These are phyloP conservation scores for Agaricus subrufescens DNA, from an alignment of 768 basidiomycete species.

Conservation along the genomic window DNA sequence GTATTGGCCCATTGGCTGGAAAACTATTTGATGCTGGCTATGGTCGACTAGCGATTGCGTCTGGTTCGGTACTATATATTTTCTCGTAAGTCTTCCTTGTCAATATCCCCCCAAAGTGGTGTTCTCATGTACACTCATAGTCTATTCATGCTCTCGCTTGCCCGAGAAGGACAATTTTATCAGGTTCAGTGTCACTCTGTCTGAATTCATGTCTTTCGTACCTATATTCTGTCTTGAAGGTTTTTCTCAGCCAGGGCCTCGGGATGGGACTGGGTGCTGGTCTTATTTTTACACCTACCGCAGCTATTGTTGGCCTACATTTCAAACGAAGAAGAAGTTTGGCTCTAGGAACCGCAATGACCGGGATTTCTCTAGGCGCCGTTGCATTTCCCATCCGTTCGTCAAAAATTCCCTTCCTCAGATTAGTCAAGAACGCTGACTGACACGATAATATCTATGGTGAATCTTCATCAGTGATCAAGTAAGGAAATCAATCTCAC, in stretches of 20 bases:
- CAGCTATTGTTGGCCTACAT: conserved; percentile 38
- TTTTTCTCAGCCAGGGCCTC: conserved; percentile 52
- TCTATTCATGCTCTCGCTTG: conserved; percentile 40
- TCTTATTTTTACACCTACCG: conserved; percentile 45
- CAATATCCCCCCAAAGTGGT: conserved; percentile 2
- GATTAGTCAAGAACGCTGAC: not conserved
- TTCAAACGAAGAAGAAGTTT: conserved; percentile 37
- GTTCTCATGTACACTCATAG: conserved; percentile 18
- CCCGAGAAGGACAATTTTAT: conserved; percentile 37
- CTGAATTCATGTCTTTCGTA: not conserved
- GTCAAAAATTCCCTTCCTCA: not conserved
- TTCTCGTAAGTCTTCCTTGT: conserved; percentile 20
- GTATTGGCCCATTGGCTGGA: conserved; percentile 35
- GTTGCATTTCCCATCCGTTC: conserved; percentile 29
- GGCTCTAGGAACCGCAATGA: conserved; percentile 32
- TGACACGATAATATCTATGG: not conserved
- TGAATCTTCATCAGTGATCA: conserved; percentile 16
- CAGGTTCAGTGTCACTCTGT: conserved; percentile 24
- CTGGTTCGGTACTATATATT: conserved; percentile 20
- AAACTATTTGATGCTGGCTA: conserved; percentile 43
- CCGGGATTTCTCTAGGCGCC: conserved; percentile 39
- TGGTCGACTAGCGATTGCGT: conserved; percentile 27
- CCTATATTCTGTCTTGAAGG: conserved; percentile 16
- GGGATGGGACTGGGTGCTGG: conserved; percentile 50
- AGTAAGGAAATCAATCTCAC: conserved; percentile 4